phyloP scores from a whole-genome alignment of 2,329 filamentous ascomycete genomes.

The Trichoderma pleuroti region DNA sequence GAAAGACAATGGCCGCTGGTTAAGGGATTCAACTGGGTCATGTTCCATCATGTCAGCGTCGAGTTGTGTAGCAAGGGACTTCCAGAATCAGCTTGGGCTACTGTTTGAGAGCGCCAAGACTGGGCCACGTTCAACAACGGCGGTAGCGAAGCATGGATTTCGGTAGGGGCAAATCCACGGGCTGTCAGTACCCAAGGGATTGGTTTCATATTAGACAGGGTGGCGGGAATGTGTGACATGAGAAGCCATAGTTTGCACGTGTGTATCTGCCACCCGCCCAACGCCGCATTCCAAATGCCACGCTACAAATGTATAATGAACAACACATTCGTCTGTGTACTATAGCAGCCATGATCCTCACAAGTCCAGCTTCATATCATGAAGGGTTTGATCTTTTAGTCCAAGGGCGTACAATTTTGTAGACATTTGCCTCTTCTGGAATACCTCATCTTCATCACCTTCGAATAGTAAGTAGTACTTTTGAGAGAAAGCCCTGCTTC shows the following conservation, averaged over 20 bases:
- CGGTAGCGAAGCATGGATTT: not conserved
- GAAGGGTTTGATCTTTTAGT: not conserved
- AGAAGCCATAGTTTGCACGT: not conserved
- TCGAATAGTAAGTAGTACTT: not conserved
- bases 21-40: not conserved
- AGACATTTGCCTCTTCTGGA: not conserved
- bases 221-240: not conserved
- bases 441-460: not conserved
- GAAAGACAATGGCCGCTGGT: not conserved
- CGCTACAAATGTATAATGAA: not conserved
- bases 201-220: not conserved
- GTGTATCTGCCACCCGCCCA: not conserved
- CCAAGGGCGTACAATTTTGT: not conserved
- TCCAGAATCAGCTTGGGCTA: not conserved
- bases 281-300: not conserved
- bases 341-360: not conserved
- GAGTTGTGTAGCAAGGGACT: not conserved
- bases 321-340: too few relatives aligned
- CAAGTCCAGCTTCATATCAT: not conserved
- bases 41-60: not conserved
- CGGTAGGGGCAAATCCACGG: not conserved
- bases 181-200: not conserved
- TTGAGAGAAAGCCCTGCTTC: accelerated
- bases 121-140: not conserved
- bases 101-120: not conserved